Conservation (phyloP, 345 rosid genomes). For the Aquilaria malaccensis region DNA sequence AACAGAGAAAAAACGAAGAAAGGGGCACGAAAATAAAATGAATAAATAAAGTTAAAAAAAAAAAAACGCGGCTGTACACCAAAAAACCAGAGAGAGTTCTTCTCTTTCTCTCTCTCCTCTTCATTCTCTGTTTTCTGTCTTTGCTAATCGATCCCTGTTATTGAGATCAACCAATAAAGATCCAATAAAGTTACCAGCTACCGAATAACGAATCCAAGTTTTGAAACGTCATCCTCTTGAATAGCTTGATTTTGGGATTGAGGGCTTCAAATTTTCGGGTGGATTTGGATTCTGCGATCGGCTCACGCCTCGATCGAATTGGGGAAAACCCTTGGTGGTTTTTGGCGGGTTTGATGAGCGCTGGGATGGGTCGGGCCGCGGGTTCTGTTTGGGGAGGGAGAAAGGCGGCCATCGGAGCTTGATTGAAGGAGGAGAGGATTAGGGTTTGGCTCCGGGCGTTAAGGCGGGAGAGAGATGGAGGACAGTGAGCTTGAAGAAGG, state of each 20-base stretch:
- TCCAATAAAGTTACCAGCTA: slow-evolving; percentile 1
- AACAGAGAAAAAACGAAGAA: slow-evolving; percentile 3
- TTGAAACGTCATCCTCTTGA: slow-evolving; percentile 6
- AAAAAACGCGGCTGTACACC: slow-evolving; percentile 44
- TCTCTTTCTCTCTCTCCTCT: slow-evolving; percentile 16
- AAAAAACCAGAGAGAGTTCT: slow-evolving; percentile 37
- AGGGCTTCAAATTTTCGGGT: slow-evolving; percentile 2
- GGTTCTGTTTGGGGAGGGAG: slow-evolving; percentile 14
- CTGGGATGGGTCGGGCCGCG: slow-evolving; percentile 15
- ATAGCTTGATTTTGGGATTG: slow-evolving; percentile 4
- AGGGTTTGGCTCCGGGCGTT: slow-evolving; percentile 36
- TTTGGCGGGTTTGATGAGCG: slow-evolving; percentile 28
- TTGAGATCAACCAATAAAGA: slow-evolving; percentile 34
- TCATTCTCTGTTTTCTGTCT: neutral
- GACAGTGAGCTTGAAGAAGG: slow-evolving; percentile 76
- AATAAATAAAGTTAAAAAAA: slow-evolving; percentile 1
- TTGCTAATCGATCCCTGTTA: slow-evolving; percentile 35
- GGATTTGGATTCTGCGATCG: slow-evolving; percentile 32
- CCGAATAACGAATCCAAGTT: neutral
- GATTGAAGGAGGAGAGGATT: slow-evolving; percentile 40
- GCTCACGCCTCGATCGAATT: slow-evolving; percentile 24
- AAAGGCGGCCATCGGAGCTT: slow-evolving; percentile 15
- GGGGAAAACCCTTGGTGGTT: slow-evolving; percentile 24
- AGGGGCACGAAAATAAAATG: neutral
- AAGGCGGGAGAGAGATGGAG: slow-evolving; percentile 30